Percentiles rank a stretch among this genome's conserved stretches.
These are phyloP conservation scores for Arachis monticola DNA, from an alignment of 331 rosid genomes.

Conservation along the genomic window DNA sequence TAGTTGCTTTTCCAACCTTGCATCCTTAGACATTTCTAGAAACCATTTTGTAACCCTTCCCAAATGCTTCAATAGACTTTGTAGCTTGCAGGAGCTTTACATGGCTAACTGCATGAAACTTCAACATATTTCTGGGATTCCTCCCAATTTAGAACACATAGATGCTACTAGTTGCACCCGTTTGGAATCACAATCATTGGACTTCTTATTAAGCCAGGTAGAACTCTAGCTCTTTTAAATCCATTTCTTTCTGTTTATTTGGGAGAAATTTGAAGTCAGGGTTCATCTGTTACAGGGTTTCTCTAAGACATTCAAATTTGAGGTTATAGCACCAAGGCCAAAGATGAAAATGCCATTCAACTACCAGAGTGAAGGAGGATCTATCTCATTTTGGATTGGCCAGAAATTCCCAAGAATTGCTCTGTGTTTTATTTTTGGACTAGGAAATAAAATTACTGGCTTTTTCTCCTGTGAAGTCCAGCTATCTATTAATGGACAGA, in stretches of 20 bases:
- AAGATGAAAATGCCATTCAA: slow-evolving; percentile 15
- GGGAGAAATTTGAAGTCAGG: not conserved
- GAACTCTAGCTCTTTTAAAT: slow-evolving; percentile 2
- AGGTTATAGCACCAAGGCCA: slow-evolving; percentile 39
- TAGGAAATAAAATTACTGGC: slow-evolving; percentile 19
- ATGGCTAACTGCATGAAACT: slow-evolving; percentile 36
- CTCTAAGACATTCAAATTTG: slow-evolving; percentile 25
- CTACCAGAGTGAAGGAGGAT: slow-evolving; percentile 31
- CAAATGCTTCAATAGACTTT: slow-evolving; percentile 33
- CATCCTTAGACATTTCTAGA: slow-evolving; percentile 30
- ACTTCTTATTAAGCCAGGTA: slow-evolving; percentile 40
- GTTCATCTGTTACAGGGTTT: slow-evolving; percentile 27
- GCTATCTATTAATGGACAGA: slow-evolving; percentile 34
- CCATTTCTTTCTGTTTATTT: slow-evolving; percentile 22
- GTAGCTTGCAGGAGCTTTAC: slow-evolving; percentile 35
- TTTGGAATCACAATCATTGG: slow-evolving; percentile 35
- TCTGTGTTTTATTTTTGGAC: slow-evolving; percentile 36
- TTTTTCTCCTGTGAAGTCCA: slow-evolving; percentile 25
- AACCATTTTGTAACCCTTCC: slow-evolving; percentile 39
- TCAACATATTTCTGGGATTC: slow-evolving; percentile 40
- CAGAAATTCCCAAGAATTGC: slow-evolving; percentile 34
- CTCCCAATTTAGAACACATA: slow-evolving; percentile 32
- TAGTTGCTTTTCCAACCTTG: slow-evolving; percentile 20
- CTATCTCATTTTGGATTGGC: slow-evolving; percentile 39
- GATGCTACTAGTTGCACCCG: slow-evolving; percentile 40